Conservation (phyloP, 1,284 basidiomycete genomes). For the Sparassis latifolia region DNA sequence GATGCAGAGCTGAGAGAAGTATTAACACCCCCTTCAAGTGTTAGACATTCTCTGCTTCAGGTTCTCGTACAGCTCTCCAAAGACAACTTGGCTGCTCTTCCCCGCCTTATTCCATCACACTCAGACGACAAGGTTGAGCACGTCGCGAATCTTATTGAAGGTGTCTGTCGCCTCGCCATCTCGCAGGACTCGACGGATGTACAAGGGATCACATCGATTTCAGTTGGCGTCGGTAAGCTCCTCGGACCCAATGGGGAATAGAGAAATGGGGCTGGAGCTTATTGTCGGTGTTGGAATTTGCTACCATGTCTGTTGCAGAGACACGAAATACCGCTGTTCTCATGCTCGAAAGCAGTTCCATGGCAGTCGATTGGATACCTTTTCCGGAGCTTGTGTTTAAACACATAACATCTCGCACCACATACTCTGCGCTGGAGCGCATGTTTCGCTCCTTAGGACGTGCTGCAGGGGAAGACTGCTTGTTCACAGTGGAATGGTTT, state of each 20-base stretch:
- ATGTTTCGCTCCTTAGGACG: constrained; percentile 73
- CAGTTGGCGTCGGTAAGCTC: constrained; percentile 54
- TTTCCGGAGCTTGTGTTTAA: constrained; percentile 61
- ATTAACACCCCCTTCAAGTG: constrained; percentile 33
- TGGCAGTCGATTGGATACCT: constrained; percentile 28
- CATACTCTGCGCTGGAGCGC: constrained; percentile 47
- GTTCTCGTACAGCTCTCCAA: constrained; percentile 47
- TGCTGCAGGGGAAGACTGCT: constrained; percentile 61
- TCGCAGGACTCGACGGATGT: constrained; percentile 15
- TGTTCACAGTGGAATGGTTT: constrained; percentile 83
- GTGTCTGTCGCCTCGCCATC: constrained; percentile 48
- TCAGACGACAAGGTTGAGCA: constrained; percentile 70
- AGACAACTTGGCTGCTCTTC: constrained; percentile 67
- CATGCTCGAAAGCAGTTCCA: constrained; percentile 49
- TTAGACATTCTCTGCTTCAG: constrained; percentile 42
- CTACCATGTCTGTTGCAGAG: constrained; percentile 44
- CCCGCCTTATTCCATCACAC: constrained; percentile 63
- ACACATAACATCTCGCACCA: constrained; percentile 51
- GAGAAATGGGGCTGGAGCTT: constrained; percentile 87
- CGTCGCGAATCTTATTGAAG: constrained; percentile 58
- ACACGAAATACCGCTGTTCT: constrained; percentile 43
- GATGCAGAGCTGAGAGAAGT: constrained; percentile 39
- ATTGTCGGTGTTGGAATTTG: constrained; percentile 70
- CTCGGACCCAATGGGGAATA: constrained; percentile 79
- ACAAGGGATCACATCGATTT: constrained; percentile 34